Conservation (phyloP, 2,329 filamentous ascomycete species). For the Stagonosporopsis chrysanthemi region DNA sequence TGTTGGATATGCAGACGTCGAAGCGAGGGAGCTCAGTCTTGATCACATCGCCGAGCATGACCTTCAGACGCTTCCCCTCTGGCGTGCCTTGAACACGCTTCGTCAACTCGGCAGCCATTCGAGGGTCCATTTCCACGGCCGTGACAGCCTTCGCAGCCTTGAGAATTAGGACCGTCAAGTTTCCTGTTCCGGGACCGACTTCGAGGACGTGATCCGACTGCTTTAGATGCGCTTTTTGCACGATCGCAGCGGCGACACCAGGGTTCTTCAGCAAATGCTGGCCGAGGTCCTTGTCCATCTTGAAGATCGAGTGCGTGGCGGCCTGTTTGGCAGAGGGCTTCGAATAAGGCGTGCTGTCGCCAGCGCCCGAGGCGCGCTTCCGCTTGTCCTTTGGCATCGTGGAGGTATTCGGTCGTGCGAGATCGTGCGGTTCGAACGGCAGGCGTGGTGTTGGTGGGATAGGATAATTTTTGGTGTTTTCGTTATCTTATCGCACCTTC, state of each 20-base stretch:
- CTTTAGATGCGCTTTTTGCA: conserved; percentile 87
- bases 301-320: conserved; percentile 85
- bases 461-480: conserved; percentile 16
- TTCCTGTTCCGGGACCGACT: conserved; percentile 89
- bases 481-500: conserved; percentile 29
- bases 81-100: conserved; percentile 93
- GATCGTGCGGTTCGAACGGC: conserved; percentile 3
- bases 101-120: conserved; percentile 95
- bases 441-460: conserved; percentile 20
- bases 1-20: conserved; percentile 82
- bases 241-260: conserved; percentile 81
- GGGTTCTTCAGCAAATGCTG: conserved; percentile 94
- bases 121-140: conserved; percentile 90
- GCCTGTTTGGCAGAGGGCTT: conserved; percentile 57
- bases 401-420: conserved; percentile 5
- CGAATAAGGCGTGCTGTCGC: conserved; percentile 54
- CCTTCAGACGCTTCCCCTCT: conserved; percentile 77
- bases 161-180: conserved; percentile 87
- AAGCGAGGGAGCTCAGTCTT: conserved; percentile 81
- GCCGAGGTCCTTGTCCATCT: conserved; percentile 92
- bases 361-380: conserved; percentile 42
- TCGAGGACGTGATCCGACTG: conserved; percentile 88
- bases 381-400: conserved; percentile 58
- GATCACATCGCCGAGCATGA: conserved; percentile 91
- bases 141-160: conserved; percentile 85